Evolutionary conservation across 164 flowering plant species (phyloP).

Genomic region (Vitis rotundifolia): DNA sequence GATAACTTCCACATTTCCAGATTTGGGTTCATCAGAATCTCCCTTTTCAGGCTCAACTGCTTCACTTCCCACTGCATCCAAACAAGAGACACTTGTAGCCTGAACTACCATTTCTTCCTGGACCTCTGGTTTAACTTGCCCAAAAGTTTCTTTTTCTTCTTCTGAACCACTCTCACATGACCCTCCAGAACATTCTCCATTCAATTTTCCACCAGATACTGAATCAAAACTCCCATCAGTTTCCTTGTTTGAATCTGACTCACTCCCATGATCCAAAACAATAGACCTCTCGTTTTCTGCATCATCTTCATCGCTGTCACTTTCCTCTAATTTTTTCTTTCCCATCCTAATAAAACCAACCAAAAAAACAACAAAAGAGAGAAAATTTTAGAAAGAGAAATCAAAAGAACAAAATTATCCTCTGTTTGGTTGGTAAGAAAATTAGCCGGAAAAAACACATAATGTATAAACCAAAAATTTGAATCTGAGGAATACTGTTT

Average conservation of each 20-base stretch:
- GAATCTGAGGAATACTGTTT: too few relatives aligned
- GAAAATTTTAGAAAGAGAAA: not conserved
- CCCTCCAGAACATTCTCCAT: slow-evolving; percentile 37
- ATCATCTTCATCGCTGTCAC: slow-evolving; percentile 54
- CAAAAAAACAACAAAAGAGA: slow-evolving; percentile 5
- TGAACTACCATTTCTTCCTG: slow-evolving; percentile 10
- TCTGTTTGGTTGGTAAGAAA: not conserved
- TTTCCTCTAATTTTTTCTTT: slow-evolving; percentile 59
- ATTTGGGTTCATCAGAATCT: slow-evolving; percentile 5
- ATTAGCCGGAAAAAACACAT: not conserved
- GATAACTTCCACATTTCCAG: slow-evolving; percentile 6
- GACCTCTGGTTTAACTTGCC: slow-evolving; percentile 15
- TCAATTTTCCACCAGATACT: slow-evolving; percentile 36
- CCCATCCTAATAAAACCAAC: slow-evolving; percentile 54
- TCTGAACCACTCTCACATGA: slow-evolving; percentile 55
- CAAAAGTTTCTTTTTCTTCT: slow-evolving; percentile 40
- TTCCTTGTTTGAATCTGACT: slow-evolving; percentile 43
- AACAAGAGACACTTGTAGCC: slow-evolving; percentile 11
- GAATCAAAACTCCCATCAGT: slow-evolving; percentile 54
- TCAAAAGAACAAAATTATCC: too few relatives aligned
- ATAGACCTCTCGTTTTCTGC: slow-evolving; percentile 56
- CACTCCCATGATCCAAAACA: slow-evolving; percentile 44
- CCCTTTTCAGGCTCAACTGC: slow-evolving; percentile 10
- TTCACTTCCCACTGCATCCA: slow-evolving; percentile 8
- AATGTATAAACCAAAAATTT: not conserved